These are phyloP conservation scores for Fusarium denticulatum DNA, from an alignment of 2,329 filamentous ascomycete genomes.

Conservation along the genomic window DNA sequence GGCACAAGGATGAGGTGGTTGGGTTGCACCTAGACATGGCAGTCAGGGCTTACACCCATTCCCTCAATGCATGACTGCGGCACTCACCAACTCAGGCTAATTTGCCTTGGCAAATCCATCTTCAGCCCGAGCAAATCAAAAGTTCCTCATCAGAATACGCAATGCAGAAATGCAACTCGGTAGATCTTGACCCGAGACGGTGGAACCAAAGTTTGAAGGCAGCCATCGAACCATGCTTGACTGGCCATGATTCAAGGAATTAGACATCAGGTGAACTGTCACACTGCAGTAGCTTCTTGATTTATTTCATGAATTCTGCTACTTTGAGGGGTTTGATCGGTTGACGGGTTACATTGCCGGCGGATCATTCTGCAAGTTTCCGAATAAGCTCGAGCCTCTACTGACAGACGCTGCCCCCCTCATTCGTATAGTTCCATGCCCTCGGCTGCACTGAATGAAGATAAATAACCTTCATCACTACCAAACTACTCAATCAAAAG, in stretches of 20 bases:
- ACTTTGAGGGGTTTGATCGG: background rate
- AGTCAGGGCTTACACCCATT: conserved; percentile 9
- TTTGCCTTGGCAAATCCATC: background rate
- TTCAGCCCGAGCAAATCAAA: background rate
- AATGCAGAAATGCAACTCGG: background rate
- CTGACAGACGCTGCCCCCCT: background rate
- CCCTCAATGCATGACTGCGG: conserved; percentile 14
- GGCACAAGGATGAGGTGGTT: background rate
- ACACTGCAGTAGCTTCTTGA: background rate
- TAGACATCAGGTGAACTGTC: conserved; percentile 6
- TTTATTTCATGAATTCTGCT: background rate
- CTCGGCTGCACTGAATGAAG: background rate
- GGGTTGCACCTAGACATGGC: conserved; percentile 12
- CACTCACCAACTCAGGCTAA: conserved; percentile 25
- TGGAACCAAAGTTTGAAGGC: conserved; percentile 1
- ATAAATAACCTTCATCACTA: background rate
- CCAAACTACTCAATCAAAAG: background rate
- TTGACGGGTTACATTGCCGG: conserved; percentile 12
- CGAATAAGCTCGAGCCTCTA: background rate
- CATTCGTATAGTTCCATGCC: background rate
- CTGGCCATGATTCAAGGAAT: background rate
- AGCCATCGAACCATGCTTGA: background rate
- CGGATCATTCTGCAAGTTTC: conserved; percentile 7
- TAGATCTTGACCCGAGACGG: conserved; percentile 22
- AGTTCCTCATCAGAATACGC: background rate